Base-by-base conservation (phyloP, 2,329 filamentous ascomycete species). In the Penicillium janthinellum region DNA sequence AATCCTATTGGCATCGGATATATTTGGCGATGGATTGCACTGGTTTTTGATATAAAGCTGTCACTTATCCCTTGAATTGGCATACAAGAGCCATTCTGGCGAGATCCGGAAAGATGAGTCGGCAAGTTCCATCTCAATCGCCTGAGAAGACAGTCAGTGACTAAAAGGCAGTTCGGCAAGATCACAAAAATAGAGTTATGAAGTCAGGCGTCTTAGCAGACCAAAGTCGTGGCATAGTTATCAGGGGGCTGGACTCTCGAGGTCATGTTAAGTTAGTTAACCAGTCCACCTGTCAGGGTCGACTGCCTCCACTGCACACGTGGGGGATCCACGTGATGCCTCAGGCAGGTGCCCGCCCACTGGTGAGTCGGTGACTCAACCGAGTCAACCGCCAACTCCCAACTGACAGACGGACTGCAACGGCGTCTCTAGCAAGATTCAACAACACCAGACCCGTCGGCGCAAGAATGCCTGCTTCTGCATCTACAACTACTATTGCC, bases 301-400 rank as follows among this genome's bases (percentile, higher is more conserved):
- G 42, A 47, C 15, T 28, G 22, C 44, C 4, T 42, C 44, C 14
- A 12, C n/a, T 31, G 20, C 39, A 38, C 31, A 47, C 41, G 53
- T 35, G 52, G 58, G 10, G 12, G 28, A 44, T 34, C 54, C 61
- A 67, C 56, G 61, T 65, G 65, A 59, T 62, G 56, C 56, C 59
- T 65, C 50, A 53, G 51, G 51, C 51, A 42, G 39, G 22, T 10
- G 20, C 17, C 17, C 8, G 45, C 11, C 52, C 56, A 28, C 52
- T 47, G 35, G 63, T 69, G 66, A 69, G 63, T 68, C 67, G 35
- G 63, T 69, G 66, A 69, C 64, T 68, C 67, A 64, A 66, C 56
- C 52, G 22, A 22, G 22, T 14, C 42, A 31, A 31, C 31, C 14
- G 22, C 17, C 42, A 5, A 12, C n/a, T 25, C 31, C 14, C 44